Conservation (phyloP, 257 asterid species). For the Scutellaria barbata region DNA sequence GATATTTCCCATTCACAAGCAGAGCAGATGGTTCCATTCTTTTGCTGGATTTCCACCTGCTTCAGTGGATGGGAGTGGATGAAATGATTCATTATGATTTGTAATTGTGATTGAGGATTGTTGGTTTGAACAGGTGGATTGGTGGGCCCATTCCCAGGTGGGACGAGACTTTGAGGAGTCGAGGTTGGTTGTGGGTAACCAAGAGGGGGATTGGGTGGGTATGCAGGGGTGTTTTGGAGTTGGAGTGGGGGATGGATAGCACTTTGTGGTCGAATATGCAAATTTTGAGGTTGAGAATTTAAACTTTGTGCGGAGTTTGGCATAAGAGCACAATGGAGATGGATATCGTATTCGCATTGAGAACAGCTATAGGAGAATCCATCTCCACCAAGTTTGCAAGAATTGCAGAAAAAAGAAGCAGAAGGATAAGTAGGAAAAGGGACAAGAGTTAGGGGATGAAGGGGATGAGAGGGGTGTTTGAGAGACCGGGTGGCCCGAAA, state of each 20-base stretch:
- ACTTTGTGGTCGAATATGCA: neutral
- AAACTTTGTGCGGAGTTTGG: neutral
- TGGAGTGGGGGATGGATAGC: conserved; percentile 32
- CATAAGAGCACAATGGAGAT: conserved; percentile 51
- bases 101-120: conserved; percentile 31
- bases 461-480: conserved; percentile 52
- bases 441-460: conserved; percentile 54
- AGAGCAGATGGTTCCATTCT: conserved; percentile 42
- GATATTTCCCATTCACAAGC: conserved; percentile 52
- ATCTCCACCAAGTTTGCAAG: conserved; percentile 46
- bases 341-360: conserved; percentile 67
- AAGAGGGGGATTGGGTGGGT: conserved; percentile 3
- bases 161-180: neutral
- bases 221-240: neutral
- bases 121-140: conserved; percentile 13
- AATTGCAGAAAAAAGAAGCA: conserved; percentile 49
- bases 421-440: conserved; percentile 64
- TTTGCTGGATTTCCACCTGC: conserved; percentile 36
- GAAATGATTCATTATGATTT: conserved; percentile 49
- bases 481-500: conserved; percentile 50
- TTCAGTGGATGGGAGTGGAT: conserved; percentile 55
- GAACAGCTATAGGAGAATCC: conserved; percentile 56
- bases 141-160: no score
- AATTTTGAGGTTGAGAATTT: neutral
- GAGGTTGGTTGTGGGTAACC: neutral